Evolutionary conservation across 495 filamentous ascomycete species (phyloP), one percentile per base, ranked within the genome.

Genomic region (Penicillium verhagenii): DNA sequence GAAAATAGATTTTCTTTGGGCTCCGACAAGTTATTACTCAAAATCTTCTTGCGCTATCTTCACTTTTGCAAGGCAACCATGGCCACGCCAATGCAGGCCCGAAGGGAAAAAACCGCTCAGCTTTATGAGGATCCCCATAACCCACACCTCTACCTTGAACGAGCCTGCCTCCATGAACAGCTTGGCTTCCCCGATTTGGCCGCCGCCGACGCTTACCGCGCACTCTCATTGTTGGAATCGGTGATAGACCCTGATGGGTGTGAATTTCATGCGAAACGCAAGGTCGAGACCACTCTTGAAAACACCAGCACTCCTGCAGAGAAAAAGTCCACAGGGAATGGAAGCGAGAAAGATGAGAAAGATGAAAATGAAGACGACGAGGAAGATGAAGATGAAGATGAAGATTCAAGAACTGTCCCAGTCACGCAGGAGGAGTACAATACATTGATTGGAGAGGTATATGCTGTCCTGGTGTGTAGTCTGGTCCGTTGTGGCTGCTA

Each of bases 111-210:
- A 37, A 73, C 72, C 6, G 13, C 62, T 28, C 56, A 61, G 37
- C 68, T 77, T 53, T 73, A 76, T 40, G 54, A 63, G 37, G 74
- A 79, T 26, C 90, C 92, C 3, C 94, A 96, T 69, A 88, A 91
- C 61, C 75, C 91, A n/a, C 78, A 87, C 48, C 76, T 85, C 16
- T 91, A 93, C 63, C 75, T 96, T 38, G 75, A 85, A 54, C 82
- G 92, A 23, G 88, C 90, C 24, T 69, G 80, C 25, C 74, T 85
- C 25, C 85, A 96, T 68, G 76, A 86, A 35, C 68, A 85, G 50
- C 81, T 97, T 26, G 89, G 84, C 29, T 97, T 94, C 69, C 90
- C 90, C 2, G 94, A 98, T 68, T 79, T 98, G 14, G 90, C 90
- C 3, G 87, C 88, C 23, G 91, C 90, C 37, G 94, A 96, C 70